phyloP scores from a whole-genome alignment of 345 rosid genomes.

The Eucalyptus tenuipes region DNA sequence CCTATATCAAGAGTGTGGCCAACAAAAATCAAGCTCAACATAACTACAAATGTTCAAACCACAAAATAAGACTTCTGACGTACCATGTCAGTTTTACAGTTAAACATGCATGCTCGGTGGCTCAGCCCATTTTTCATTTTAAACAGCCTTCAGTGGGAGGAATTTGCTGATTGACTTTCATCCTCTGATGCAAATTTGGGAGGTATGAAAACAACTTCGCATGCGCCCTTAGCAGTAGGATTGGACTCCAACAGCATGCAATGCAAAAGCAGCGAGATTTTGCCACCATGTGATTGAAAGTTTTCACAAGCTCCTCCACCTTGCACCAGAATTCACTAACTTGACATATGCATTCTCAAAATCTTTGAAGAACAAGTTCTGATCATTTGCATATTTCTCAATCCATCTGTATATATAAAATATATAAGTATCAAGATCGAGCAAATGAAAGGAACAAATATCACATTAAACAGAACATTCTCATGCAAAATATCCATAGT shows the following conservation, averaged over 20 bases:
- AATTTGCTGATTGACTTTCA: not conserved
- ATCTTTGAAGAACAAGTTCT: conserved; percentile 63
- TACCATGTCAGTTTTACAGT: not conserved
- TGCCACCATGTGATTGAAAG: not conserved
- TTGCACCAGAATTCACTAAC: conserved; percentile 72
- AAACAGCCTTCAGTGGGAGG: not conserved
- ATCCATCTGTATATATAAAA: conserved; percentile 49
- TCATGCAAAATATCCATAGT: not conserved
- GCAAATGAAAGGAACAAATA: not conserved
- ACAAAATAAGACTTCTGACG: not conserved
- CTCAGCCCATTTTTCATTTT: not conserved
- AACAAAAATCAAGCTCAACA: not conserved
- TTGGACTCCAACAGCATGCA: not conserved
- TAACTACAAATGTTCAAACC: not conserved
- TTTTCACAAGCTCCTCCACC: conserved; percentile 41
- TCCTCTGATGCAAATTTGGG: not conserved
- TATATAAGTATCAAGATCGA: not conserved
- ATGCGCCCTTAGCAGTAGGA: not conserved
- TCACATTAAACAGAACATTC: not conserved
- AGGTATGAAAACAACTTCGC: not conserved
- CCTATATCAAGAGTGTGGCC: not conserved
- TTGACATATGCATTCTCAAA: conserved; percentile 65
- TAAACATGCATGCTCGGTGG: not conserved
- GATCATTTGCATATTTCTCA: conserved; percentile 45
- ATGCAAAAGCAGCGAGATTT: not conserved